Base-by-base conservation (phyloP, 179 eudicot species). In the Drosera spatulata region DNA sequence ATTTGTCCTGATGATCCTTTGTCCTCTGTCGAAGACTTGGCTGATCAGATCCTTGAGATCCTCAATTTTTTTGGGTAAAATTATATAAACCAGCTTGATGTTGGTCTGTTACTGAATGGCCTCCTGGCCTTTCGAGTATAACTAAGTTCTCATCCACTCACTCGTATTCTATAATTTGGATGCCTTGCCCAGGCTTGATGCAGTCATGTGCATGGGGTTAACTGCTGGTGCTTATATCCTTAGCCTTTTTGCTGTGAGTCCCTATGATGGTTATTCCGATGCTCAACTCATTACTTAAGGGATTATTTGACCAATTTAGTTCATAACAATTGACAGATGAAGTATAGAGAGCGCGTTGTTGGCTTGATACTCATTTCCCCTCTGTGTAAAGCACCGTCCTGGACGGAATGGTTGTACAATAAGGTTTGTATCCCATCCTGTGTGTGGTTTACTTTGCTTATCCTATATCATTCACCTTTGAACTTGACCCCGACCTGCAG, bases 201-300 rank as follows among this genome's bases (percentile, higher is more conserved):
- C 89, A 58, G 99, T 90, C 53, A 94, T 94, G 99, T 94, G 96
- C 81, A 85, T 94, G 95, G 99, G 99, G 9, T 95, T 87, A 55
- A 82, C 87, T 53, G 95, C 97, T 41, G 99, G 99, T 58, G 97
- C 99, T 73, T 90, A 94, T 72, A 75, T 94, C 61, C 94, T 94
- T 51, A 80, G 95, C 74, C 72, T 81, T 15, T 94, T 94, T 73
- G 99, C 99, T 53, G 99, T 94, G 87, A 55, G 96, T 71, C 67
- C 22, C 58, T 59, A 11, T 2, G 49, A 6, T 57, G 40, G 50
- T 58, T 38, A 3, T 54, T 40, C 14, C 56, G 56, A 41, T 41
- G 13, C 45, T 67, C 59, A 39, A 40, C 15, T 39, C 39, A 50
- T 66, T 41, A 8, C n/a, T 44, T 65, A 8, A 55, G 11, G 22